Evolutionary conservation across 352 stramenopile genomes (phyloP).

Genomic region (Phytophthora rubi): DNA sequence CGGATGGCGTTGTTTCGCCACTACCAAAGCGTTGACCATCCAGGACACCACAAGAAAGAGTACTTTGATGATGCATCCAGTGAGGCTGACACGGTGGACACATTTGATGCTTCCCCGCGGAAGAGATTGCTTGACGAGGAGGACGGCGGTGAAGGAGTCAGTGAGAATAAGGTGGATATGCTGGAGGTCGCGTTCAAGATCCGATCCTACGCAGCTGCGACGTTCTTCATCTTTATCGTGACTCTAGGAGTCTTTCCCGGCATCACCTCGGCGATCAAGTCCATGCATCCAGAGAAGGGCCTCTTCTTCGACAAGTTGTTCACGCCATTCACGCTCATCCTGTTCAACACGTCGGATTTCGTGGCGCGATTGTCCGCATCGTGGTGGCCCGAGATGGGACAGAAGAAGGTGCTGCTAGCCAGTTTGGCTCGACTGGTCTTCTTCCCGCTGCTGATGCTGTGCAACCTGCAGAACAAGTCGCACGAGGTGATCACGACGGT

Average conservation of each 20-base stretch:
- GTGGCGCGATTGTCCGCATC: conserved; percentile 62
- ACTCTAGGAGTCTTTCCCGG: conserved; percentile 80
- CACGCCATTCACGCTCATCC: conserved; percentile 75
- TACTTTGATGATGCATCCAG: conserved; percentile 34
- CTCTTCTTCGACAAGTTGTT: conserved; percentile 74
- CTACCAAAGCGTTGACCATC: conserved; percentile 65
- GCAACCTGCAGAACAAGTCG: conserved; percentile 77
- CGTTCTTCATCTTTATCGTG: conserved; percentile 83
- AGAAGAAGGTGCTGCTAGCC: conserved; percentile 45
- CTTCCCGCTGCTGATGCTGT: conserved; percentile 77
- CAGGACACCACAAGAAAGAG: conserved; percentile 34
- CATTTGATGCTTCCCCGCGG: conserved; percentile 36
- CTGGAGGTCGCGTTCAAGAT: conserved; percentile 67
- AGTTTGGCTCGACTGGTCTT: conserved; percentile 58
- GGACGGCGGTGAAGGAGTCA: neutral
- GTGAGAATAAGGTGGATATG: conserved; percentile 46
- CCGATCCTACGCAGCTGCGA: conserved; percentile 57
- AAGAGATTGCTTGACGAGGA: conserved; percentile 34
- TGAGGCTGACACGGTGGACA: conserved; percentile 51
- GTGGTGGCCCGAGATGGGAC: conserved; percentile 37
- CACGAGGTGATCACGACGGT: conserved; percentile 69
- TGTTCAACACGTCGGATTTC: conserved; percentile 84
- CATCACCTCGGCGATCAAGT: conserved; percentile 77
- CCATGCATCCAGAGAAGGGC: conserved; percentile 46
- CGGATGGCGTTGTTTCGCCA: conserved; percentile 70